Evolutionary conservation across 108 stramenopile genomes (phyloP), one percentile per base, ranked within the genome.

Genomic region (Ochromonas danica): DNA sequence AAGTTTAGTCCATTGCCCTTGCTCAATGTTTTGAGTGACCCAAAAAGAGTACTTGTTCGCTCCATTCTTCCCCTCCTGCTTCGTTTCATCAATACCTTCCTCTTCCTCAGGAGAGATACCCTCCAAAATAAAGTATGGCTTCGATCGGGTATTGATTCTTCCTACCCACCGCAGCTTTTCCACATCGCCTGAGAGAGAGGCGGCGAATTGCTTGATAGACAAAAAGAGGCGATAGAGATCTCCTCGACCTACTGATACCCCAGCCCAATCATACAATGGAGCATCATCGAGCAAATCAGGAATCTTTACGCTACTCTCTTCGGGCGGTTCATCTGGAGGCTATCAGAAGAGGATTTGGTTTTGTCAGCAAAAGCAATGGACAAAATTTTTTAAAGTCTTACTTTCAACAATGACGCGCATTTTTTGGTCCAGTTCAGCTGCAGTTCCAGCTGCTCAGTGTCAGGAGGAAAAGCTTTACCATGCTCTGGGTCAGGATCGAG

Each of bases 31-130:
- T 62, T 75, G 72, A 27, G 81, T 40, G 27, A 89, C 89, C 84
- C 83, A 89, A 79, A 87, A 89, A 0, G 86, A 84, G 62, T 74
- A 87, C 45, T 83, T 85, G 85, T 89, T 89, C 39, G 84, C 89
- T 1, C 88, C 89, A n/a, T 75, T 80, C 43, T n/a, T 72, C 22
- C 88, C 89, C 77, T 88, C 86, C 42, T 81, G 67, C 39, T 25
- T 1, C 0, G 40, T 40, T 1, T 78, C 83, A 61, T 89, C 87
- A 38, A 71, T 77, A 25, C 80, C 83, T 0, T 84, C 84, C 27
- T 57, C 60, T 6, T 83, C 79, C 10, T 84, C 84, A 0, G 79
- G 62, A 0, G 79, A 65, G 3, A 45, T 45, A 0, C 87, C 87
- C 80, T 89, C 86, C 0, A 86, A 75, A 17, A 89, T 42, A 43